Base-by-base conservation (phyloP, 257 asterid species). In the Nicotiana attenuata region DNA sequence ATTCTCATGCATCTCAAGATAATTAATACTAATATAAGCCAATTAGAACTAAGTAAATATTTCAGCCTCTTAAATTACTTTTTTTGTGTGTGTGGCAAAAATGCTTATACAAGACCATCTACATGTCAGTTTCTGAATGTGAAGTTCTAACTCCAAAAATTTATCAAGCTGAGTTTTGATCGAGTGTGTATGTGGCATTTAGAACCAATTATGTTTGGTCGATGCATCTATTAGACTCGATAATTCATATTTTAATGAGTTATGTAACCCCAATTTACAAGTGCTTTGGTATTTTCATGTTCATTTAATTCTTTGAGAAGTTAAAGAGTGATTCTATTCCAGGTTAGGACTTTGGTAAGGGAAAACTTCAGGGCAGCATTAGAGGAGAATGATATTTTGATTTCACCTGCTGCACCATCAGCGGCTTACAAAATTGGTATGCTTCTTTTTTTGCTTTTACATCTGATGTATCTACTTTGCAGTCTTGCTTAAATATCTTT, bases 371-470 rank as follows among this genome's bases (percentile, higher is more conserved):
- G 86, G 88, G 93, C 87, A 61, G 97, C 99, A 81, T 80, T 96
- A 87, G 91, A 89, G 64, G 83, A 85, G 50, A 91, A 94, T 47
- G 99, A 96, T 89, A 89, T 96, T 85, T 86, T 96, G 91, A 94
- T 96, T 85, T 93, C 98, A 76, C 99, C 98, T 22, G 98, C 98
- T 82, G 91, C 97, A 63, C 98, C 99, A 80, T 93, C 99, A 33
- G 97, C 89, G 79, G 99, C 99, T 35, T 96, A 92, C 84, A 92
- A 85, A 85, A 89, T 94, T 83, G 98, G 99, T 96, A 88, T 35
- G 73, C 28, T 67, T 38, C 66, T 82, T 69, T 29, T 80, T 85
- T 76, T 33, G 73, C 65, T 35, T 79, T 50, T 80, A 47, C 50
- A 8, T 41, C 50, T 35, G 19, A 80, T 84, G 28, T 57, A 17